Evolutionary conservation across 306 rosid species (phyloP), one percentile per base, ranked within the genome.

Genomic region (Elaeagnus macrophylla): DNA sequence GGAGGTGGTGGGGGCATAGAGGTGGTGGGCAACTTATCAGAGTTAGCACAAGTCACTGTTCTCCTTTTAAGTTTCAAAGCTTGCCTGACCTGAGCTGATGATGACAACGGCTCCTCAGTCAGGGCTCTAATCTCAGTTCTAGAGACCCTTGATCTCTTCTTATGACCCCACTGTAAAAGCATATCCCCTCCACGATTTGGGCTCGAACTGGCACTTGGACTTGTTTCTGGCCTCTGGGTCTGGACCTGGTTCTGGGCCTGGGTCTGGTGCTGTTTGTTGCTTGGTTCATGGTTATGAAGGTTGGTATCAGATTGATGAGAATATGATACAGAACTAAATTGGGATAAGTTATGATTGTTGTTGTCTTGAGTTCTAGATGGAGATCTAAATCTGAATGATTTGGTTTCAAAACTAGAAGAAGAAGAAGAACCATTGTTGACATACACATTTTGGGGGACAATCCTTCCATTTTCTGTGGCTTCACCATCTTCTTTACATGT

Each of bases 111-210:
- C 62, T 83, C 90, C 42, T 74, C 81, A 48, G 63, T 66, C 17
- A 54, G 56, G 11, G 65, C 66, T 25, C 76, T 72, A 69, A 74
- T 79, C 72, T 74, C 78, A 13, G 74, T 49, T 64, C 86, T 74
- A 2, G 86, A 76, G 37, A 61, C 77, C 51, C 90, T 75, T 39
- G 86, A 68, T 61, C 79, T 74, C 72, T 79, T 79, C 51, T 71
- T 77, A 11, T 79, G 86, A 1, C 90, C 90, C 90, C 90, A 83
- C 39, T 83, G 84, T 66, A 83, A 44, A 7, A 83, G 41, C 57
- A 70, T 77, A 53, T 83, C 86, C n/a, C 79, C 81, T 7, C 64
- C 61, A 8, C 62, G 60, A 57, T 67, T 72, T 37, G 70, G 75
- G 61, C 66, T 61, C 18, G 71, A 72, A 37, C 69, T 63, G 13